Evolutionary conservation across 2,329 filamentous ascomycete genomes (phyloP), one percentile per base, ranked within the genome.

Genomic region (Xylariaceae sp.): DNA sequence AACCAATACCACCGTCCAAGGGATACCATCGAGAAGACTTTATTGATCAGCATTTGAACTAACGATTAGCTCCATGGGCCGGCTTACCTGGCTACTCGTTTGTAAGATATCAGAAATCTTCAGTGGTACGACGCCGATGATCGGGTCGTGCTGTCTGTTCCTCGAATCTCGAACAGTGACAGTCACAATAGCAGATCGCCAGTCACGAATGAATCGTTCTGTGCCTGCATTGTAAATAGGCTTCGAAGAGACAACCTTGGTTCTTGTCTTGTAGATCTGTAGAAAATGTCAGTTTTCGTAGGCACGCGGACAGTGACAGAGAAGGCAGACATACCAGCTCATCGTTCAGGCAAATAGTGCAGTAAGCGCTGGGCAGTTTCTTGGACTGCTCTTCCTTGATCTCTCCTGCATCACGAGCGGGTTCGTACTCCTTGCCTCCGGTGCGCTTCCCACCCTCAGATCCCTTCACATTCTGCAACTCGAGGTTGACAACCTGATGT

Each of bases 191-290:
- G 79, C 77, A 15, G 87, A 93, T 49, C 89, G 78, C 93, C 93
- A 98, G 59, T 98, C 91, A 17, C 91, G 84, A 22, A 97, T 71
- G 55, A 97, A 97, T 11, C 85, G 80, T 60, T 98, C 93, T 0
- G 90, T 96, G 45, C 91, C 91, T 3, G 93, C 90, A 54, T 97
- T 96, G 75, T 95, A 97, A 50, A 97, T 96, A 2, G 93, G 93
- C 62, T 94, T 90, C 39, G 88, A 94, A 28, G 87, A 94, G 7
- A 95, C 86, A 3, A 90, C 90, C 71, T 98, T 97, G 28, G 88
- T 81, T 57, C 93, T 81, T n/a, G 91, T 97, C 58, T 91, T 89
- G 71, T 96, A 97, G 15, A 89, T 74, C 58, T 60, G 28, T 28
- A 42, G 67, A 76, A 52, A 34, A 26, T 11, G 22, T 26, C 29